Evolutionary conservation across 2,329 filamentous ascomycete species (phyloP), one percentile per base, ranked within the genome.

Genomic region (Teratosphaeria pseudoeucalypti): DNA sequence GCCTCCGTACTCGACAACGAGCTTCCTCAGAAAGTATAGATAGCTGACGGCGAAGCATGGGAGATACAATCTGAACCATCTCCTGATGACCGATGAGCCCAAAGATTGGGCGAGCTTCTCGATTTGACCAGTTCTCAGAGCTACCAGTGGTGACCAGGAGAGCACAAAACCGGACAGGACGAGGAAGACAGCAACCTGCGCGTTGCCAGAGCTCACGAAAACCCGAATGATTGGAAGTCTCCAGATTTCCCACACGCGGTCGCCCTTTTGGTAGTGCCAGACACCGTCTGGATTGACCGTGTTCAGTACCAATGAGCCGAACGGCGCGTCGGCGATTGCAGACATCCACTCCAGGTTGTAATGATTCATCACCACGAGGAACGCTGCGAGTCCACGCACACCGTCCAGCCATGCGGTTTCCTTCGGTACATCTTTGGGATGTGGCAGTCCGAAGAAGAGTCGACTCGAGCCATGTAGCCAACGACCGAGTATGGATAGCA

Each of bases 371-470:
- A 56, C 23, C 9, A 56, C 54, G 9, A 56, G 54, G 54, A 56
- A 64, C 5, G 63, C 63, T 1, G 62, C 63, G 7, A 66, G 47
- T 23, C 64, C 64, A 16, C 63, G 61, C 19, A 66, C 61, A 14
- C 63, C 63, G 49, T 66, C 63, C 29, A 64, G 63, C 61, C 62
- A 64, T 19, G 54, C 54, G 29, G 54, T 56, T 12, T 56, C 54
- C 7, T 23, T 34, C 16, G 34, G 14, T 37, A 19, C 12, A 27
- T 43, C 7, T n/a, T 56, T 14, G 23, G 32, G 54, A n/a, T n/a
- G 16, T 6, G 43, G 43, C 16, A 16, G 10, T 10, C 43, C 43
- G n/a, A 19, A 49, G 16, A 19, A 49, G 43, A 49, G 19, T 23
- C 16, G 43, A 19, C 9, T 49, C 43, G n/a, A 49, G n/a, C 2